These are phyloP conservation scores for Quercus dentata DNA, from an alignment of 306 rosid genomes.

Conservation along the genomic window DNA sequence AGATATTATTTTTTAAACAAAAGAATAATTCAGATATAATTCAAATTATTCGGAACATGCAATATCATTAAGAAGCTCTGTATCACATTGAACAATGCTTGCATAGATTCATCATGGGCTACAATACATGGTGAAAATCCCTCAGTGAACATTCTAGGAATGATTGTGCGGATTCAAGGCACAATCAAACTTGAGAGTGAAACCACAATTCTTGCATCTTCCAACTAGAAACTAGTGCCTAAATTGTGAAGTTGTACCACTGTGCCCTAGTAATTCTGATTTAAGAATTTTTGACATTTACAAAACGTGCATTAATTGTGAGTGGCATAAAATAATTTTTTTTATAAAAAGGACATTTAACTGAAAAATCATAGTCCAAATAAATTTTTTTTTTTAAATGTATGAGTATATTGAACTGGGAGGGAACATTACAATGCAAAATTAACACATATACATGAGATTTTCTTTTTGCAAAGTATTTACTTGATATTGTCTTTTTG, in stretches of 20 bases:
- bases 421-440: not conserved
- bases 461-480: not conserved
- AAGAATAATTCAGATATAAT: not conserved
- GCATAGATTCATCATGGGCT: too few relatives aligned
- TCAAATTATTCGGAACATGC: conserved; percentile 89
- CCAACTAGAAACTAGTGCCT: conserved; percentile 83
- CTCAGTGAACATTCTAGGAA: too few relatives aligned
- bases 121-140: too few relatives aligned
- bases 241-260: conserved; percentile 78
- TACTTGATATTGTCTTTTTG: too few relatives aligned
- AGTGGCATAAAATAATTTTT: not conserved
- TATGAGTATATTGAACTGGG: too few relatives aligned
- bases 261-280: conserved; percentile 91
- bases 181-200: too few relatives aligned
- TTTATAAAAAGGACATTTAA: not conserved
- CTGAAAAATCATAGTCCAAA: not conserved
- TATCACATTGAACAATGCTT: too few relatives aligned
- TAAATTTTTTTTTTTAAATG: not conserved
- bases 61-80: conserved; percentile 43
- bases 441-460: not conserved
- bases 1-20: not conserved
- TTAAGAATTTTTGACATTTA: conserved; percentile 7
- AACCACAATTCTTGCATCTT: conserved; percentile 97
- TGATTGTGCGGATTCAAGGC: too few relatives aligned
- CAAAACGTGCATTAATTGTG: conserved; percentile 11